These are phyloP conservation scores for Elsinoe arachidis DNA, from an alignment of 2,329 filamentous ascomycete species.

Conservation along the genomic window DNA sequence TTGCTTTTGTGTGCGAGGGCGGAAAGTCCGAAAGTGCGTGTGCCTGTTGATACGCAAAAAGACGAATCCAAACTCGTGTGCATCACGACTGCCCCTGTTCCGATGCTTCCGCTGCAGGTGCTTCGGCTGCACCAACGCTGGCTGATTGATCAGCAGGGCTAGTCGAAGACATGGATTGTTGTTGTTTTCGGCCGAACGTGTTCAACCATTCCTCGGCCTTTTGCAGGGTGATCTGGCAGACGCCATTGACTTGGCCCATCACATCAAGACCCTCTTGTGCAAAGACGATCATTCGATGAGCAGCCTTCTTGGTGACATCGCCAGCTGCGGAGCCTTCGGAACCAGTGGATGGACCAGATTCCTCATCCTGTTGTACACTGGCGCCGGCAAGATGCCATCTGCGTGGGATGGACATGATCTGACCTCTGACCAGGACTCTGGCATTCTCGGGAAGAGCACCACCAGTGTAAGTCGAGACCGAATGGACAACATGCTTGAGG, in stretches of 20 bases:
- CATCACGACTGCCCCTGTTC: conserved; percentile 7
- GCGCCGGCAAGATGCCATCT: conserved; percentile 62
- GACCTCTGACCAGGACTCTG: conserved; percentile 68
- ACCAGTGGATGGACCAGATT: conserved; percentile 21
- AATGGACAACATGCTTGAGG: conserved; percentile 70
- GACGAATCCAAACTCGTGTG: not conserved
- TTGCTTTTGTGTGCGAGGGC: not conserved
- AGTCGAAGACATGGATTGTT: not conserved
- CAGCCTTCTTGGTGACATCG: conserved; percentile 45
- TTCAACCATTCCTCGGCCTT: conserved; percentile 91
- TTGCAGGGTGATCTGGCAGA: conserved; percentile 79
- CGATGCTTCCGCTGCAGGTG: not conserved
- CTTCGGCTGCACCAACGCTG: not conserved
- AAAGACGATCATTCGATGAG: conserved; percentile 72
- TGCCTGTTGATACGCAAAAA: not conserved
- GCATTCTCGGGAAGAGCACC: conserved; percentile 86
- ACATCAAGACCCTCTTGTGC: conserved; percentile 89
- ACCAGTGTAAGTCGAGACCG: conserved; percentile 84
- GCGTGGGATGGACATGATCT: conserved; percentile 75
- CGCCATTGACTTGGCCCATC: conserved; percentile 81
- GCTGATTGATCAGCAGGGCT: not conserved
- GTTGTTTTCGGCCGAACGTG: conserved; percentile 51
- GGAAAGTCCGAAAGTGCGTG: conserved; percentile 1
- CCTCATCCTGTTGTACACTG: conserved; percentile 14
- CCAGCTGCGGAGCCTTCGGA: conserved; percentile 24